Evolutionary conservation across 129 eudicot species (phyloP).

Genomic region (Apium graveolens): DNA sequence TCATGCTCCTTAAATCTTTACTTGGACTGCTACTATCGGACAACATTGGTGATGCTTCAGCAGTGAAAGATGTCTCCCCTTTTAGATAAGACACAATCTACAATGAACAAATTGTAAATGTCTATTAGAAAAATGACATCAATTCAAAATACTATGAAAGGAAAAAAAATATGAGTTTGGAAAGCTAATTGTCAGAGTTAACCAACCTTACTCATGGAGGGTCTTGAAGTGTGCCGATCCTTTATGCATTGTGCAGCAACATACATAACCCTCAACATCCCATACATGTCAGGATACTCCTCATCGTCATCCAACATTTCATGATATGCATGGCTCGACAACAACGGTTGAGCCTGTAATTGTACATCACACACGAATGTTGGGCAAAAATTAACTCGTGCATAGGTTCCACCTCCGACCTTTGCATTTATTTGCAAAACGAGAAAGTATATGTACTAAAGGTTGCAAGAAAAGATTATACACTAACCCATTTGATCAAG

Average conservation of each 20-base stretch:
- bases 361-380: not conserved
- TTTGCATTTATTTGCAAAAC: not conserved
- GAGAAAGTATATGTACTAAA: not conserved
- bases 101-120: not conserved
- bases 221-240: slow-evolving; percentile 27
- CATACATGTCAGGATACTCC: slow-evolving; percentile 26
- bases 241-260: slow-evolving; percentile 39
- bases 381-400: too few species aligned
- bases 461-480: not conserved
- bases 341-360: slow-evolving; percentile 34
- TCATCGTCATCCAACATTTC: slow-evolving; percentile 32
- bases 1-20: not conserved
- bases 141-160: not conserved
- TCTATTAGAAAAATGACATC: not conserved
- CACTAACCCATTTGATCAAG: slow-evolving; percentile 38
- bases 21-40: slow-evolving; percentile 35
- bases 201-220: slow-evolving; percentile 40
- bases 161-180: not conserved
- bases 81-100: slow-evolving; percentile 38
- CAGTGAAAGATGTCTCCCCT: slow-evolving; percentile 39
- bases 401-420: not conserved
- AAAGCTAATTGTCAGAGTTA: not conserved
- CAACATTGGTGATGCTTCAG: slow-evolving; percentile 26
- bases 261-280: slow-evolving; percentile 28
- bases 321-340: slow-evolving; percentile 27